These are phyloP conservation scores for Pythium plurisporium DNA, from an alignment of 352 stramenopile species.

Conservation along the genomic window DNA sequence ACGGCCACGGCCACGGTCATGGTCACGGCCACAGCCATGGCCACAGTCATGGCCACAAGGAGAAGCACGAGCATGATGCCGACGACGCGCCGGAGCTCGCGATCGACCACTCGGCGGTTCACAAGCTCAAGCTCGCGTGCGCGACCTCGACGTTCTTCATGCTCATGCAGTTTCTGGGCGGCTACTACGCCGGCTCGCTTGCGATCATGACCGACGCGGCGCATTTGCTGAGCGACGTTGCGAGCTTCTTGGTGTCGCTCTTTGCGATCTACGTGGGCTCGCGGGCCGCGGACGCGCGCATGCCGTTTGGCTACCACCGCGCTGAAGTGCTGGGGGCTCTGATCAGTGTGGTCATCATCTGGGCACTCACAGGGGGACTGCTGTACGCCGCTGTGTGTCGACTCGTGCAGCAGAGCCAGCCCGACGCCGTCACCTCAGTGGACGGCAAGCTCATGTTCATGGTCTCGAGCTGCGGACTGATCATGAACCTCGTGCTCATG, in stretches of 20 bases:
- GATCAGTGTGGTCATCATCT: conserved; percentile 92
- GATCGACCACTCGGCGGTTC: conserved; percentile 45
- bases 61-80: conserved; percentile 10
- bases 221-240: conserved; percentile 74
- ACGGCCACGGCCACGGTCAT: conserved; percentile 32
- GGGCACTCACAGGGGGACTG: conserved; percentile 90
- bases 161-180: conserved; percentile 93
- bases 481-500: conserved; percentile 94
- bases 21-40: conserved; percentile 16
- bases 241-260: conserved; percentile 77
- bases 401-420: conserved; percentile 49
- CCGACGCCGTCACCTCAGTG: conserved; percentile 50
- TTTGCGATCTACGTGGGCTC: conserved; percentile 76
- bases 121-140: conserved; percentile 70
- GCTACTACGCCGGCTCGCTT: conserved; percentile 91
- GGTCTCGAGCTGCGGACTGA: conserved; percentile 91
- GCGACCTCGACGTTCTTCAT: conserved; percentile 93
- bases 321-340: conserved; percentile 96
- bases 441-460: conserved; percentile 95
- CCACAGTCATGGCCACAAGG: conserved; percentile 29
- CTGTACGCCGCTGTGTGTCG: conserved; percentile 89
- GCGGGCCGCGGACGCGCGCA: conserved; percentile 42
- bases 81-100: conserved; percentile 17
- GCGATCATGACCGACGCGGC: conserved; percentile 92
- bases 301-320: conserved; percentile 95